Evolutionary conservation across 2,329 filamentous ascomycete species (phyloP), one percentile per base, ranked within the genome.

Genomic region (Xylariomycetidae sp.): DNA sequence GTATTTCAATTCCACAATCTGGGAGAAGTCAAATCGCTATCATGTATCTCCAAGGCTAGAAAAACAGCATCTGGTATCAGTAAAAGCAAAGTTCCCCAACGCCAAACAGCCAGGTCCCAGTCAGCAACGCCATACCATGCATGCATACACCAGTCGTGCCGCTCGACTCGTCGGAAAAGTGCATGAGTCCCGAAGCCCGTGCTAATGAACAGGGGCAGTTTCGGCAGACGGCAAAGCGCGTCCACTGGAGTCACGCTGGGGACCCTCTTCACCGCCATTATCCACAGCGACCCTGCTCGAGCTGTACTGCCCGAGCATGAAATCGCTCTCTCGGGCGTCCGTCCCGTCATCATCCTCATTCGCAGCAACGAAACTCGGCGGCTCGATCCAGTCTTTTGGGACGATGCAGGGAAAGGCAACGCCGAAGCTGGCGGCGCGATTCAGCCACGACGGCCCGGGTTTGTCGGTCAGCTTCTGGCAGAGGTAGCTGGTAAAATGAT

Each of bases 371-470:
- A 78, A 82, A 48, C 88, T 85, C 2, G 86, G 86, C 31, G 85
- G 81, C 28, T 82, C 76, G 42, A 92, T 77, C 86, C 86, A 92
- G 53, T 89, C 85, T 40, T 74, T 72, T 10, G 87, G 87, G 29
- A 94, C 85, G 14, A 94, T 74, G 56, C 87, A 94, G 11, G 87
- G 87, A 22, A 94, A 60, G 10, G 83, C 83, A 32, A 89, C 74
- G 25, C 87, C 87, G 42, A 94, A 86, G 47, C 76, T 82, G n/a
- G 87, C 87, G 2, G 87, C 87, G 35, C 87, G 76, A 53, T 94
- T 94, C 34, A 94, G 64, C 83, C 86, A 94, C 13, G 60, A 62
- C 0, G 87, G 87, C 0, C 83, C 84, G 1, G 78, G 66, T 28
- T 76, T 72, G 5, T 80, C 77, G 2, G 85, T 90, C 34, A 94